Percentiles rank a stretch among this genome's conserved stretches.
Conservation (phyloP, 2,329 filamentous ascomycete genomes). For the Rosellinia necatrix region DNA sequence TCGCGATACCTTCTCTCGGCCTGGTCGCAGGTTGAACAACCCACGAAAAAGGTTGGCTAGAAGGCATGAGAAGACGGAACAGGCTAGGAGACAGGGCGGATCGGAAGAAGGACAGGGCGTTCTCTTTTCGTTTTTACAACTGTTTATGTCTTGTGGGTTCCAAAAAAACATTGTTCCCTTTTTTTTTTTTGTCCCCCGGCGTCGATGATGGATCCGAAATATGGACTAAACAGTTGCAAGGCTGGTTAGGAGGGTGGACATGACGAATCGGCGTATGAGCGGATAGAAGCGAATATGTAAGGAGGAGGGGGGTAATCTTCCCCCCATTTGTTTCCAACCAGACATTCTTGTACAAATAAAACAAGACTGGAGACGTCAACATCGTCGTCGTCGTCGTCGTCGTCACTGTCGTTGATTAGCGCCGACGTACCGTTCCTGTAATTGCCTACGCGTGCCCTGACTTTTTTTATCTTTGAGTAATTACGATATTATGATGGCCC, state of each 20-base stretch:
- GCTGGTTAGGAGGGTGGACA: too few species aligned
- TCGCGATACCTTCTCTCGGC: neutral
- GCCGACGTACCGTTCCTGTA: too few species aligned
- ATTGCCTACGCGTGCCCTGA: too few species aligned
- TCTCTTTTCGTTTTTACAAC: neutral
- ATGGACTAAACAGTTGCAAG: too few species aligned
- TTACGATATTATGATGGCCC: too few species aligned
- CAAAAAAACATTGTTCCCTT: neutral
- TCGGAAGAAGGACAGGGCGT: neutral
- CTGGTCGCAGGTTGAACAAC: neutral
- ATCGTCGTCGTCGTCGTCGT: too few species aligned
- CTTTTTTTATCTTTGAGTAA: too few species aligned
- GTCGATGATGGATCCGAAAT: constrained; percentile 3
- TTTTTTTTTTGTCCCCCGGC: neutral
- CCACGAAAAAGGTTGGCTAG: constrained; percentile 2
- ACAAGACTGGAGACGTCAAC: too few species aligned
- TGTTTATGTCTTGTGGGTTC: neutral
- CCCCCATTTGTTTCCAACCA: too few species aligned
- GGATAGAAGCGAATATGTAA: neutral
- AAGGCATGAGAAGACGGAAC: neutral
- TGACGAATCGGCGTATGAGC: too few species aligned
- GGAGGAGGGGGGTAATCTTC: too few species aligned
- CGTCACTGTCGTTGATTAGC: too few species aligned
- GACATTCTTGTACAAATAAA: constrained; percentile 19
- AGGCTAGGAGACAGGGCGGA: neutral